Conservation (phyloP, 768 basidiomycete genomes). For the Glaciozyma martinii region DNA sequence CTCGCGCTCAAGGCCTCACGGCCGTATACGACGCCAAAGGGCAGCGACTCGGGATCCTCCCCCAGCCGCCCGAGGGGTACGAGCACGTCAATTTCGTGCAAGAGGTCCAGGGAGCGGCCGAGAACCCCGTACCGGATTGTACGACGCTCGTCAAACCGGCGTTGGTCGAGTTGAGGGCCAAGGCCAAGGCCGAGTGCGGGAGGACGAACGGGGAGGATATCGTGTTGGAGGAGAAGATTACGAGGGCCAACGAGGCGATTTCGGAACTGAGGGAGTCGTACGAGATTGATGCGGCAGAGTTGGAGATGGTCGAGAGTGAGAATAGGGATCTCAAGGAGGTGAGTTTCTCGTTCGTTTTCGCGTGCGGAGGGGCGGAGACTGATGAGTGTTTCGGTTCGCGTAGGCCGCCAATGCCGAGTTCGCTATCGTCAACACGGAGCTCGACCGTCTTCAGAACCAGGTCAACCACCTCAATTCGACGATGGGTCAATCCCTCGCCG, state of each 20-base stretch:
- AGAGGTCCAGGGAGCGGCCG: slow-evolving; percentile 67
- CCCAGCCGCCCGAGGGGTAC: slow-evolving; percentile 61
- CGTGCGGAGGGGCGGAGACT: background rate
- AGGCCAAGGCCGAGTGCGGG: slow-evolving; percentile 64
- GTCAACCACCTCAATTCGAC: slow-evolving; percentile 22
- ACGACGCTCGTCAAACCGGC: slow-evolving; percentile 70
- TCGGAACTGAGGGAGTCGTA: slow-evolving; percentile 36
- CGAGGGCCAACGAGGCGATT: slow-evolving; percentile 16
- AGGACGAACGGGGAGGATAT: slow-evolving; percentile 57
- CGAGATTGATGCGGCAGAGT: slow-evolving; percentile 70
- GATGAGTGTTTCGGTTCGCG: background rate
- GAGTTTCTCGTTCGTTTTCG: slow-evolving; percentile 29
- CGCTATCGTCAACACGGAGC: slow-evolving; percentile 22
- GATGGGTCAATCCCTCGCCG: slow-evolving; percentile 21
- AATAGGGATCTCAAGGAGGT: slow-evolving; percentile 76
- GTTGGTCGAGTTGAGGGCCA: slow-evolving; percentile 19
- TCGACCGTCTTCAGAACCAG: slow-evolving; percentile 27
- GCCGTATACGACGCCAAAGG: slow-evolving; percentile 68
- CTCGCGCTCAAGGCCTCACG: slow-evolving; percentile 52
- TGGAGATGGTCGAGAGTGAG: slow-evolving; percentile 63
- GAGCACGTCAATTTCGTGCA: slow-evolving; percentile 66
- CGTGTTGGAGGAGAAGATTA: slow-evolving; percentile 21
- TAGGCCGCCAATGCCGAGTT: slow-evolving; percentile 30
- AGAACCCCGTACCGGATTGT: slow-evolving; percentile 62
- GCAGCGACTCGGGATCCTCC: slow-evolving; percentile 65